Evolutionary conservation across 2,329 filamentous ascomycete species (phyloP), one percentile per base, ranked within the genome.

Genomic region (Sordariomycetes sp.): DNA sequence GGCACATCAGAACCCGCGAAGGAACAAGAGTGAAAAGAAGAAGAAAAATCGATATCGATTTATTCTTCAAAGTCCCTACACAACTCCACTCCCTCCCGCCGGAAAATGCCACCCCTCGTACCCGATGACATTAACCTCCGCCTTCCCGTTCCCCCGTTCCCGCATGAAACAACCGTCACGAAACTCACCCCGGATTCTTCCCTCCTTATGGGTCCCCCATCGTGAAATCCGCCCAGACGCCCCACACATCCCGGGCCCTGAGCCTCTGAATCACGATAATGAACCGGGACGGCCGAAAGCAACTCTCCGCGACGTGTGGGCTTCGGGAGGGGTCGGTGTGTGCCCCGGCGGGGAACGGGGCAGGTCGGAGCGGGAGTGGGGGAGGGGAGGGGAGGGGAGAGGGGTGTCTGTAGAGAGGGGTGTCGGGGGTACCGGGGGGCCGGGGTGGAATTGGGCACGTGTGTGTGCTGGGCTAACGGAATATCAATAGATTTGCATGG

Each of bases 301-400:
- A 5, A 50, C 22, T 20, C 8, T 50, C 45, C 20, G 20, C 17
- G 28, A 32, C 10, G 12, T 12, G 45, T 50, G 45, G 45, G 45
- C 15, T 20, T 50, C 45, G 45, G 45, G 45, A 22, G n/a, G 22
- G 25, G 39, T 56, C 54, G 54, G 54, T 56, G 39, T 56, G 24
- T 32, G 28, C 28, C n/a, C 39, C 54, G 39, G 54, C 34, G 52
- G 54, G 39, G 28, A 13, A 45, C 54, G 54, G 54, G 42, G 54
- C 42, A 56, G 54, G 42, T 56, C 54, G 54, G 54, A 56, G 54
- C 54, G 54, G 28, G 54, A 35, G 42, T 39, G 53, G 36, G 25
- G 53, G 20, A 28, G 36, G 42, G 22, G 17, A 17, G 36, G 53
- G 34, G 28, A 25, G 53, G 53, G 45, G 22, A 20, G 39, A 10